These are phyloP conservation scores for Luffa aegyptiaca DNA, from an alignment of 306 rosid genomes.

Conservation along the genomic window DNA sequence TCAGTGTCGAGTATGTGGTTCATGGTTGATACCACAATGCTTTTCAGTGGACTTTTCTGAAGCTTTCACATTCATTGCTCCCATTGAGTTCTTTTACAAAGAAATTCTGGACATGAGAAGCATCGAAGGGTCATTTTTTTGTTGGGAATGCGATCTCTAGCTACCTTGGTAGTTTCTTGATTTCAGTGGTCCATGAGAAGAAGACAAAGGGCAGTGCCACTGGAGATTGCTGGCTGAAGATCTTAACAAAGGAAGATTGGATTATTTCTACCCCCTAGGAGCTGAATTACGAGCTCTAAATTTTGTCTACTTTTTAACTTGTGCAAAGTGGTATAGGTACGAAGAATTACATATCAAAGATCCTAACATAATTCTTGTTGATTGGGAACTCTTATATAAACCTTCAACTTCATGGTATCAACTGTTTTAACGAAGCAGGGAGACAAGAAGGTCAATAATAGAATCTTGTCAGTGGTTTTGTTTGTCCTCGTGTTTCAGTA, in stretches of 20 bases:
- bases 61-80: slow-evolving; percentile 12
- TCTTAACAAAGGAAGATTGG: no score
- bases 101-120: slow-evolving; percentile 36
- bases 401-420: not conserved
- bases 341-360: slow-evolving; percentile 15
- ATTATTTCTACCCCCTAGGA: slow-evolving; percentile 26
- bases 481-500: not conserved
- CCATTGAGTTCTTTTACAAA: slow-evolving; percentile 21
- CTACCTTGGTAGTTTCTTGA: slow-evolving; percentile 33
- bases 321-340: slow-evolving; percentile 51
- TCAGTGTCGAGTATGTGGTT: slow-evolving; percentile 25
- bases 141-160: slow-evolving; percentile 20
- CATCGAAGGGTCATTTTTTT: slow-evolving; percentile 21
- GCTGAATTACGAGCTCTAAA: slow-evolving; percentile 27
- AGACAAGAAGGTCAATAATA: not conserved
- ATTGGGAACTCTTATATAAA: not conserved
- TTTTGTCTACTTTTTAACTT: slow-evolving; percentile 30
- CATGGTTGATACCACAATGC: slow-evolving; percentile 18
- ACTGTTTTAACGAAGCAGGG: not conserved
- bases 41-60: slow-evolving; percentile 16
- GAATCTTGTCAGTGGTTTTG: not conserved
- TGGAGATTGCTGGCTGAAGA: slow-evolving; percentile 7
- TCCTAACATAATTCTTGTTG: not conserved
- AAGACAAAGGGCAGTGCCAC: not conserved
- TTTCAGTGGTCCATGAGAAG: slow-evolving; percentile 19